phyloP scores from a whole-genome alignment of 2,329 filamentous ascomycete genomes.

The Fusarium sacchari region DNA sequence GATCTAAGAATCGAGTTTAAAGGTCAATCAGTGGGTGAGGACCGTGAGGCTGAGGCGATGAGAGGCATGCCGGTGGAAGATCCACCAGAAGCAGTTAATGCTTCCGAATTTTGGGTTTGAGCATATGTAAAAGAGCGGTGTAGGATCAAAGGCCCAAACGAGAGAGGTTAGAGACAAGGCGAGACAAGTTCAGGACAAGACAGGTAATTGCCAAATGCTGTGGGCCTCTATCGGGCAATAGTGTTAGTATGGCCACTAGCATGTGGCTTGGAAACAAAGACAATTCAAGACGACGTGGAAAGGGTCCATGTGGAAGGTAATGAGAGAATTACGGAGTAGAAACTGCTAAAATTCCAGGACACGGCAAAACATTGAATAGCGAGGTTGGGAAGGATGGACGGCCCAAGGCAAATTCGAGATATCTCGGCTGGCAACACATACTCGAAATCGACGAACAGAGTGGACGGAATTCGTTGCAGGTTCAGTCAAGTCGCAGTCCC shows the following conservation, averaged over 20 bases:
- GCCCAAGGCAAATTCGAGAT: background rate
- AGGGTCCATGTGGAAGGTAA: constrained; percentile 11
- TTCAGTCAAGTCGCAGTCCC: constrained; percentile 33
- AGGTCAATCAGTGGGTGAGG: background rate
- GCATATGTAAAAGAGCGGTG: constrained; percentile 44
- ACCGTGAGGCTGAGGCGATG: constrained; percentile 15
- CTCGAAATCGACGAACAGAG: background rate
- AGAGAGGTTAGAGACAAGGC: constrained; percentile 33
- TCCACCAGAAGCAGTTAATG: constrained; percentile 31
- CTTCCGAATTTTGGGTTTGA: constrained; percentile 34
- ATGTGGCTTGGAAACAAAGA: constrained; percentile 39
- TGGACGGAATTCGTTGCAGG: background rate
- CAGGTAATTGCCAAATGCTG: constrained; percentile 26
- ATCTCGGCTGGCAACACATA: background rate
- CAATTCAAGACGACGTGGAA: constrained; percentile 4
- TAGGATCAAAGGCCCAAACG: constrained; percentile 33
- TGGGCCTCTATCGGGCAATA: constrained; percentile 25
- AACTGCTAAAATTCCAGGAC: constrained; percentile 24
- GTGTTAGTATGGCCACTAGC: constrained; percentile 20
- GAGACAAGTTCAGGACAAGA: constrained; percentile 37
- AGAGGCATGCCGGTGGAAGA: constrained; percentile 31
- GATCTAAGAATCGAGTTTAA: constrained; percentile 22
- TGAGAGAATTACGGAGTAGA: constrained; percentile 36
- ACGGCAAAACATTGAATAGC: background rate
- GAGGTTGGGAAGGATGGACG: constrained; percentile 18